Conservation (phyloP, 371 early-diverging fungal species). For the Quaeritorhiza haematococci region DNA sequence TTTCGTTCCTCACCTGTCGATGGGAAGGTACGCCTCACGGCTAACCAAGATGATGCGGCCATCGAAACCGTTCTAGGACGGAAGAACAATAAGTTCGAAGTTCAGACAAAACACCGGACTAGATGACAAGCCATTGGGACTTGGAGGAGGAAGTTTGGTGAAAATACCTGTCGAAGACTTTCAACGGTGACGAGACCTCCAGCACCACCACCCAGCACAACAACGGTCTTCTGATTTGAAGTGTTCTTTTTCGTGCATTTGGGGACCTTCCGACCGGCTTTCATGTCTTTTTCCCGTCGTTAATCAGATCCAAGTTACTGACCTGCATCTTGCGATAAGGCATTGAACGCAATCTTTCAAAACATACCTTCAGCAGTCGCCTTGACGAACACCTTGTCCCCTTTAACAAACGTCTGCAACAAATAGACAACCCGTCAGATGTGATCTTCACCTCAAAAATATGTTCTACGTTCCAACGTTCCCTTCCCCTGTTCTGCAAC, state of each 20-base stretch:
- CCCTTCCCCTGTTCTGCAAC: too few relatives aligned
- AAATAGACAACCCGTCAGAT: neutral
- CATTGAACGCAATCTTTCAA: too few relatives aligned
- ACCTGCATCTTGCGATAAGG: too few relatives aligned
- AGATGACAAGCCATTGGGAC: neutral
- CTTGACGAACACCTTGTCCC: slow-evolving; percentile 37
- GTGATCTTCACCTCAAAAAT: neutral
- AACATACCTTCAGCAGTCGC: slow-evolving; percentile 31
- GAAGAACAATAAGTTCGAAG: slow-evolving; percentile 2
- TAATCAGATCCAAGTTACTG: neutral
- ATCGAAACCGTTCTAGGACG: slow-evolving; percentile 29
- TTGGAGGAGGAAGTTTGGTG: neutral
- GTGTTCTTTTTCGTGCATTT: slow-evolving; percentile 14
- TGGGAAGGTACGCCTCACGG: slow-evolving; percentile 44
- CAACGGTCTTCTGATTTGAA: slow-evolving; percentile 19
- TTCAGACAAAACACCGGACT: too few relatives aligned
- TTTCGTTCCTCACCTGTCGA: slow-evolving; percentile 36
- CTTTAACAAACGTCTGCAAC: slow-evolving; percentile 14
- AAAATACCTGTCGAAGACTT: slow-evolving; percentile 35
- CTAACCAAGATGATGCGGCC: slow-evolving; percentile 41
- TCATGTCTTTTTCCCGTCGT: slow-evolving; percentile 12
- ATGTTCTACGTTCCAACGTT: too few relatives aligned
- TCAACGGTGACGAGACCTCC: slow-evolving; percentile 44
- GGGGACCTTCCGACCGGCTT: slow-evolving; percentile 29
- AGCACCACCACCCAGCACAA: slow-evolving; percentile 53